phyloP scores from a whole-genome alignment of 768 basidiomycete species.

The Hortiboletus flavorubellus region DNA sequence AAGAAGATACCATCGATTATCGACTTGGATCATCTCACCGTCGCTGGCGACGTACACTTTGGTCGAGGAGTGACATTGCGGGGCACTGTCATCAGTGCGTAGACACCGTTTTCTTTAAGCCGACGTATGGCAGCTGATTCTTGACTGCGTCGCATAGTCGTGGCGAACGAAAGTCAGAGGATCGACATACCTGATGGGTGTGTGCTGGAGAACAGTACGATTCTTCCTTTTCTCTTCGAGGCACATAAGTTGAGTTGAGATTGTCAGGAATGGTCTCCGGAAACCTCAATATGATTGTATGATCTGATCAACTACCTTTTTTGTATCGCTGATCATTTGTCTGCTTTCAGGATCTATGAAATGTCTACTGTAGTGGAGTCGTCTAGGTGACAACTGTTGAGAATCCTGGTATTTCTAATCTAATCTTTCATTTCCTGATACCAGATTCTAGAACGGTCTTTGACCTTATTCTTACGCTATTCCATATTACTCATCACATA shows the following conservation, averaged over 20 bases:
- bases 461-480: too few relatives aligned
- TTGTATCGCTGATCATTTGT: not conserved
- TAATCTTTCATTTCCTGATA: too few relatives aligned
- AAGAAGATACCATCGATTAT: constrained; percentile 89
- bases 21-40: constrained; percentile 92
- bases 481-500: too few relatives aligned
- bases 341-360: constrained; percentile 8
- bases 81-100: constrained; percentile 80
- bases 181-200: constrained; percentile 85
- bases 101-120: not conserved
- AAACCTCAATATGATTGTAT: constrained; percentile 75
- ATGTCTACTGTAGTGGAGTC: not conserved
- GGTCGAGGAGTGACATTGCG: constrained; percentile 82
- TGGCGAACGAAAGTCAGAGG: constrained; percentile 77
- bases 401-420: too few relatives aligned
- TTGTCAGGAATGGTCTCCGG: constrained; percentile 68
- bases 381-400: not conserved
- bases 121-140: not conserved
- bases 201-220: constrained; percentile 64
- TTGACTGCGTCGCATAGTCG: constrained; percentile 37
- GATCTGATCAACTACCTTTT: not conserved
- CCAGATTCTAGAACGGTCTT: too few relatives aligned
- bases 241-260: not conserved
- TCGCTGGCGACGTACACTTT: constrained; percentile 88
- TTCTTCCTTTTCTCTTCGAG: not conserved